A percentile compares a stretch with the other conserved stretches of the same genome.
Evolutionary conservation across 495 filamentous ascomycete species (phyloP).

Genomic region (Tuber magnatum): DNA sequence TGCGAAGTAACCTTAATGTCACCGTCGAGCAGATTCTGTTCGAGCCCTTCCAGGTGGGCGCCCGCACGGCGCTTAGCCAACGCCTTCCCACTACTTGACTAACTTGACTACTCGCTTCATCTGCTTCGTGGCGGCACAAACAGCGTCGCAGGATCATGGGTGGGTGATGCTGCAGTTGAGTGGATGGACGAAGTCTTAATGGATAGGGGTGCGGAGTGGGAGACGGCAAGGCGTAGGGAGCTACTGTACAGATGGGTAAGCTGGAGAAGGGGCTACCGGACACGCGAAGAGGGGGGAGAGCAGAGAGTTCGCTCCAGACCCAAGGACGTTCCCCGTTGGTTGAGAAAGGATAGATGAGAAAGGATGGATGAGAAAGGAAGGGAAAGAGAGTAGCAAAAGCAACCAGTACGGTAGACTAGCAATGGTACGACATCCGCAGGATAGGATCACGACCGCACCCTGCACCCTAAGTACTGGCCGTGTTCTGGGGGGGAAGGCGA

Average conservation of each 20-base stretch:
- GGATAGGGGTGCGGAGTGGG: neutral
- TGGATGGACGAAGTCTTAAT: neutral
- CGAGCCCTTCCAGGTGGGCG: too few relatives aligned
- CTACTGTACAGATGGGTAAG: neutral
- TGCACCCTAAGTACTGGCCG: too few relatives aligned
- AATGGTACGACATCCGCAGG: neutral
- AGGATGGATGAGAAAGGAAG: neutral
- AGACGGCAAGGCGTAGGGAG: neutral
- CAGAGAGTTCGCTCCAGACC: neutral
- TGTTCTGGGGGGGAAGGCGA: too few relatives aligned
- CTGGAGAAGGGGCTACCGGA: neutral
- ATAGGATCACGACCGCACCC: neutral
- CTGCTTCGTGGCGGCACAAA: neutral
- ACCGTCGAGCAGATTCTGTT: too few relatives aligned
- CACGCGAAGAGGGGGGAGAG: neutral
- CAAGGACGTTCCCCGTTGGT: neutral
- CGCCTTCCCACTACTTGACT: too few relatives aligned
- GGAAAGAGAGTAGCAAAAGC: neutral
- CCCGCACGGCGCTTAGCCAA: too few relatives aligned
- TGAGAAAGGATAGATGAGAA: neutral
- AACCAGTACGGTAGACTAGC: neutral
- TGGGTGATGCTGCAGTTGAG: neutral
- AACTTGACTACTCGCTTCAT: too few relatives aligned
- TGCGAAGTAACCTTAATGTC: too few relatives aligned
- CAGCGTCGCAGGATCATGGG: neutral